Percentiles rank a stretch among this genome's conserved stretches.
Conservation (phyloP, 768 basidiomycete species). For the Leccinum ochraceum region DNA sequence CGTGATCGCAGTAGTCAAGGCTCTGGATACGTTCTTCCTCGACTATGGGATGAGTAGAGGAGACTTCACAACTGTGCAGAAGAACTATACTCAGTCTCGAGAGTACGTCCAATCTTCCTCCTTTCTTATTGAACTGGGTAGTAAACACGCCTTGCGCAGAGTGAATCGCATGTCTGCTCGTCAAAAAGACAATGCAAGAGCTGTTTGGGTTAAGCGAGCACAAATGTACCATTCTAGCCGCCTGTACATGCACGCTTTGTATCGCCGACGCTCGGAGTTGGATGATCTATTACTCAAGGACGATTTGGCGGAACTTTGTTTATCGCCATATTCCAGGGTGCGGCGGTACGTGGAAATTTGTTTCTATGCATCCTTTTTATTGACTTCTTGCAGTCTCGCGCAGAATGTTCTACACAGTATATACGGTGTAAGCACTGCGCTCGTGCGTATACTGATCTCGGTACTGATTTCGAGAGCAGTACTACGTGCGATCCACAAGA, state of each 20-base stretch:
- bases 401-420: slow-evolving; percentile 66
- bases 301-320: slow-evolving; percentile 71
- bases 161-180: slow-evolving; percentile 65
- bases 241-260: slow-evolving; percentile 74
- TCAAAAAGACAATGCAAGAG: slow-evolving; percentile 75
- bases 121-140: not conserved
- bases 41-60: slow-evolving; percentile 64
- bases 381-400: slow-evolving; percentile 51
- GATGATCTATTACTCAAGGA: slow-evolving; percentile 64
- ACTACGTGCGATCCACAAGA: slow-evolving; percentile 71
- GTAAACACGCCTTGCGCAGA: slow-evolving; percentile 34
- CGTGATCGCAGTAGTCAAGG: slow-evolving; percentile 68
- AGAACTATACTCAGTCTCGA: slow-evolving; percentile 34
- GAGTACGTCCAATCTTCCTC: slow-evolving; percentile 21
- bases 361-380: not conserved
- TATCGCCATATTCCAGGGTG: slow-evolving; percentile 79
- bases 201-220: slow-evolving; percentile 75
- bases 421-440: slow-evolving; percentile 50
- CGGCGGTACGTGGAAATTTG: slow-evolving; percentile 53
- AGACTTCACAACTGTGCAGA: slow-evolving; percentile 65
- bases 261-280: slow-evolving; percentile 70
- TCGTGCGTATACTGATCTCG: slow-evolving; percentile 11
- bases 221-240: slow-evolving; percentile 77
- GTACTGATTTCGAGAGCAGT: slow-evolving; percentile 40
- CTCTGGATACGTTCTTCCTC: slow-evolving; percentile 74